Evolutionary conservation across 352 stramenopile species (phyloP).

Genomic region (Globisporangium rhizosaccharum): DNA sequence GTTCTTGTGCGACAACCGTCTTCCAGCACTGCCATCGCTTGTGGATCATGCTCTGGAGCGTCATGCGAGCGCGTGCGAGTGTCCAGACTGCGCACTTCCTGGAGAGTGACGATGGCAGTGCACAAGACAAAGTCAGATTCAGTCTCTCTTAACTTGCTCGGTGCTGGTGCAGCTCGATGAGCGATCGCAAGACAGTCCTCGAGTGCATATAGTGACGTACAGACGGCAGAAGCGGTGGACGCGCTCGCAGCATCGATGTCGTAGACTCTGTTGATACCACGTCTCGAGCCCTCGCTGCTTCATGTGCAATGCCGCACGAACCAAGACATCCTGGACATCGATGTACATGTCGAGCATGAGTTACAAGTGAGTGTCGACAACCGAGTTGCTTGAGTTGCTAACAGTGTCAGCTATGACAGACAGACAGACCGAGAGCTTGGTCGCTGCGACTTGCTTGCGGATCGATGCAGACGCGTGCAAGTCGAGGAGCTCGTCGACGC

Average conservation of each 20-base stretch:
- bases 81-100: slow-evolving; percentile 48
- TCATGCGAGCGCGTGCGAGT: slow-evolving; percentile 27
- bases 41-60: slow-evolving; percentile 19
- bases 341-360: not conserved
- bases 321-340: slow-evolving; percentile 16
- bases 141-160: too few species aligned
- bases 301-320: not conserved
- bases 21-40: slow-evolving; percentile 33
- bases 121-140: too few species aligned
- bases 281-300: slow-evolving; percentile 14
- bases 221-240: slow-evolving; percentile 39
- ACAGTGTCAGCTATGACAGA: not conserved
- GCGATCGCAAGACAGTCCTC: not conserved
- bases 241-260: slow-evolving; percentile 18
- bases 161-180: not conserved
- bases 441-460: slow-evolving; percentile 29
- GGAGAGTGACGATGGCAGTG: not conserved
- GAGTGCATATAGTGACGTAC: slow-evolving; percentile 14
- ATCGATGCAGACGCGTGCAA: slow-evolving; percentile 16
- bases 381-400: not conserved
- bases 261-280: slow-evolving; percentile 22
- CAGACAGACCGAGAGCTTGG: slow-evolving; percentile 32
- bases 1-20: slow-evolving; percentile 14
- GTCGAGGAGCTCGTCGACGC: slow-evolving; percentile 33
- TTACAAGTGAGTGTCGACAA: not conserved